Evolutionary conservation across 331 rosid genomes (phyloP), one percentile per base, ranked within the genome.

Genomic region (Malus hybrid): DNA sequence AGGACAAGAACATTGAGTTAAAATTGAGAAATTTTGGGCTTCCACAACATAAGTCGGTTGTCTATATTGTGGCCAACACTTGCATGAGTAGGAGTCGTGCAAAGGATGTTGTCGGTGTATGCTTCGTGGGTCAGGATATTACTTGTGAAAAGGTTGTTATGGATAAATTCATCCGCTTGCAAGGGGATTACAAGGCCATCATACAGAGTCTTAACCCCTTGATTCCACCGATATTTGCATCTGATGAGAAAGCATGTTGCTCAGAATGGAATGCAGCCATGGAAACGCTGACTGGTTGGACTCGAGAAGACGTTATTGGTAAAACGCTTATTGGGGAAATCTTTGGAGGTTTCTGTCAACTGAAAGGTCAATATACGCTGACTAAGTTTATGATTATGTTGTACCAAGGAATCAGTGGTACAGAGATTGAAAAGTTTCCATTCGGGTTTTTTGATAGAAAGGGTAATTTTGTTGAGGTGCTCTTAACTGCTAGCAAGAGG

Each of bases 241-340:
- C 88, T 7, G 92, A 93, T 71, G 88, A 89, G 88, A 89, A 89
- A 75, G 93, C 88, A 6, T 85, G 87, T 82, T 93, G 98, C 80
- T 86, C 88, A 27, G 96, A 93, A 78, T 93, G 97, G 98, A 93
- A 87, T 81, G 88, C 88, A 48, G 95, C 97, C 71, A 93, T 93
- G 95, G 95, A 86, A 76, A 90, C 83, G 55, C 74, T 89, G 65
- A 86, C 92, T 27, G 97, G 96, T 73, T 89, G 89, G 90, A 80
- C 64, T 61, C 83, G 83, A 84, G 86, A 85, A 4, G 97, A 90
- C 63, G 87, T 83, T 54, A 50, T 86, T 24, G 96, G 98, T 50
- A 90, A 86, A 85, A 28, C 85, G 81, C 89, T 93, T 67, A 87
- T 86, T 11, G 97, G 98, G 61, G 97, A 90, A 84, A 82, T 93